Percentiles rank a stretch among this genome's conserved stretches.
phyloP scores from a whole-genome alignment of 192 early-diverging fungal genomes.

The Dissophora ornata region DNA sequence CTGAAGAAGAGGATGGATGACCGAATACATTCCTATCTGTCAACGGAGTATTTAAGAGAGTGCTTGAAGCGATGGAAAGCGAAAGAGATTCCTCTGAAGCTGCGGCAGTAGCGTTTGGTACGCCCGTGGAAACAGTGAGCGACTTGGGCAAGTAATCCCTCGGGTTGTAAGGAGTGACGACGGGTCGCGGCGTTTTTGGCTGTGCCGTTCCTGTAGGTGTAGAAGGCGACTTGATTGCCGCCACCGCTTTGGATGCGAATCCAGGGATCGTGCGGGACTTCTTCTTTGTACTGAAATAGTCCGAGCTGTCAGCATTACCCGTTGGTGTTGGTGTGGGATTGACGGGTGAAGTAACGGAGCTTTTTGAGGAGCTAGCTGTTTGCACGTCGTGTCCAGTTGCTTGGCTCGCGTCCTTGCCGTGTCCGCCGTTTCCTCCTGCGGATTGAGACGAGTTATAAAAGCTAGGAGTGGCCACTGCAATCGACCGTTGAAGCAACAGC shows the following conservation, averaged over 20 bases:
- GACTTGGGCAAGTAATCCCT: constrained; percentile 44
- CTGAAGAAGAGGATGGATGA: neutral
- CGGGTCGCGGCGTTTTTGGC: constrained; percentile 15
- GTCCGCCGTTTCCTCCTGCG: neutral
- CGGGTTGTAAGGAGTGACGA: constrained; percentile 51
- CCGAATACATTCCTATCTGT: neutral
- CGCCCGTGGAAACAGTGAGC: constrained; percentile 11
- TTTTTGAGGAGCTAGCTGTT: constrained; percentile 9
- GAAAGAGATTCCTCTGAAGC: constrained; percentile 6
- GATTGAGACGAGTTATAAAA: constrained; percentile 20
- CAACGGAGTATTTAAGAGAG: constrained; percentile 11
- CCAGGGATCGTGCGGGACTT: constrained; percentile 28
- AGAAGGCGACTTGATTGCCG: constrained; percentile 39
- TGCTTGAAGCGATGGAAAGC: neutral
- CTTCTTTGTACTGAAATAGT: constrained; percentile 44
- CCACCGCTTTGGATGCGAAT: constrained; percentile 49
- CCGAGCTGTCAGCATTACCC: constrained; percentile 12
- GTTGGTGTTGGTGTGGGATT: constrained; percentile 14
- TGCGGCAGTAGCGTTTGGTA: neutral
- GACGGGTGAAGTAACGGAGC: constrained; percentile 4
- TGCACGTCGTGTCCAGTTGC: neutral
- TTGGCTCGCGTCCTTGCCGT: constrained; percentile 1
- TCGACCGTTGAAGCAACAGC: constrained; percentile 41
- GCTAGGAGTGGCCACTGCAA: constrained; percentile 45
- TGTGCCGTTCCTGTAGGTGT: neutral